Evolutionary conservation across 2,329 filamentous ascomycete genomes (phyloP).

Genomic region (Myriosclerotinia scirpicola): DNA sequence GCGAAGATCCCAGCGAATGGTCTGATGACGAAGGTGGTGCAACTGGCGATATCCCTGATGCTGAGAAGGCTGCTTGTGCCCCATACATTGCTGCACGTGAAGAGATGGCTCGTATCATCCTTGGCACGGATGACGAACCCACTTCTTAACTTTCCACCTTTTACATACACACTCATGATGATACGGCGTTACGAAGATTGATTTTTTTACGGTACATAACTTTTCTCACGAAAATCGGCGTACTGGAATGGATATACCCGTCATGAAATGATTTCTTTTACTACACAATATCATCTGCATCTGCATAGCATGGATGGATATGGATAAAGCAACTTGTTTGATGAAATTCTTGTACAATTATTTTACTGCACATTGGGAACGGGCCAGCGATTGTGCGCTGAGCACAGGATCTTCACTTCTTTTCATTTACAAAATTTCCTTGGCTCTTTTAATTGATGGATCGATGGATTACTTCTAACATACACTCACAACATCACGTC

Average conservation of each 20-base stretch:
- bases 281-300: background rate
- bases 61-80: slow-evolving; percentile 29
- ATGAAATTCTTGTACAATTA: slow-evolving; percentile 13
- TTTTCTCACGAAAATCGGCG: slow-evolving; percentile 11
- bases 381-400: background rate
- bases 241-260: slow-evolving; percentile 18
- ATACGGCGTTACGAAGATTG: slow-evolving; percentile 4
- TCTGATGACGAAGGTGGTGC: slow-evolving; percentile 63
- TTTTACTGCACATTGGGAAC: slow-evolving; percentile 1
- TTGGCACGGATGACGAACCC: background rate
- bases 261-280: slow-evolving; percentile 16
- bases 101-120: slow-evolving; percentile 17
- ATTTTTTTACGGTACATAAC: background rate
- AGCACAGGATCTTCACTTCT: background rate
- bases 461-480: background rate
- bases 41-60: slow-evolving; percentile 50
- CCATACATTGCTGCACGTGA: slow-evolving; percentile 10
- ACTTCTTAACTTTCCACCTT: background rate
- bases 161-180: background rate
- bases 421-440: background rate
- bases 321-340: slow-evolving; percentile 12
- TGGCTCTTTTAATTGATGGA: background rate
- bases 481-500: slow-evolving; percentile 4
- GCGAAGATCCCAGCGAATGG: slow-evolving; percentile 54
- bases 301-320: slow-evolving; percentile 10